phyloP scores from a whole-genome alignment of 108 stramenopile species.

The Aurantiochytrium sp. region DNA sequence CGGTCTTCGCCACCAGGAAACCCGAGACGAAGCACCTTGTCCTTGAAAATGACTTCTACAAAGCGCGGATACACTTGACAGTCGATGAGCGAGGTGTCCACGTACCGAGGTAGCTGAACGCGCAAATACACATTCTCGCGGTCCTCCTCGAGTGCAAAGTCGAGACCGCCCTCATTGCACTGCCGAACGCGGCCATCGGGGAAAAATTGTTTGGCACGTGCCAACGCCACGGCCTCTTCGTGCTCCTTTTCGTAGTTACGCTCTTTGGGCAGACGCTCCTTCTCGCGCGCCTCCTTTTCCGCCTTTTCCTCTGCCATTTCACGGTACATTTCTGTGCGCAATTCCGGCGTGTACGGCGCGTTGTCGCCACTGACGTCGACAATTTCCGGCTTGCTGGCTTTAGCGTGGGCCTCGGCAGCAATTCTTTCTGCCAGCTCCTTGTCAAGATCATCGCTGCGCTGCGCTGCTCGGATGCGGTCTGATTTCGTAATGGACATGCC shows the following conservation, averaged over 20 bases:
- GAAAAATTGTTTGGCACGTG: slow-evolving; percentile 39
- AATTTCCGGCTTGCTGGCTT: neutral
- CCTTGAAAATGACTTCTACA: slow-evolving; percentile 67
- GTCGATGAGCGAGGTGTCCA: slow-evolving; percentile 70
- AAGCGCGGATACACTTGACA: slow-evolving; percentile 73
- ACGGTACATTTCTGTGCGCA: slow-evolving; percentile 60
- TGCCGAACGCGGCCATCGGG: slow-evolving; percentile 22
- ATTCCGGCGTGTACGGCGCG: slow-evolving; percentile 65
- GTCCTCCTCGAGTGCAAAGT: slow-evolving; percentile 63
- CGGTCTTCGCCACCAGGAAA: slow-evolving; percentile 33
- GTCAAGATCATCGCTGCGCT: slow-evolving; percentile 34
- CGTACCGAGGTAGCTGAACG: slow-evolving; percentile 52
- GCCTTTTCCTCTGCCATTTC: slow-evolving; percentile 71
- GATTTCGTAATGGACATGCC: slow-evolving; percentile 64
- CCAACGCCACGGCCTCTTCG: slow-evolving; percentile 27
- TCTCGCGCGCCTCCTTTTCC: slow-evolving; percentile 63
- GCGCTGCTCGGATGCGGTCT: slow-evolving; percentile 35
- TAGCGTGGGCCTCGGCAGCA: neutral
- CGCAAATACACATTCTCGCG: slow-evolving; percentile 43
- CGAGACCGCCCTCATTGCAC: slow-evolving; percentile 62
- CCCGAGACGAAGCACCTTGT: slow-evolving; percentile 58
- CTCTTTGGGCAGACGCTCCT: slow-evolving; percentile 31
- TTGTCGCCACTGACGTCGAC: slow-evolving; percentile 29
- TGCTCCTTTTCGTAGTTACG: slow-evolving; percentile 44
- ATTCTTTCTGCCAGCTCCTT: neutral